These are phyloP conservation scores for Metschnikowia henanensis DNA, from an alignment of 805 yeast genomes.

Conservation along the genomic window DNA sequence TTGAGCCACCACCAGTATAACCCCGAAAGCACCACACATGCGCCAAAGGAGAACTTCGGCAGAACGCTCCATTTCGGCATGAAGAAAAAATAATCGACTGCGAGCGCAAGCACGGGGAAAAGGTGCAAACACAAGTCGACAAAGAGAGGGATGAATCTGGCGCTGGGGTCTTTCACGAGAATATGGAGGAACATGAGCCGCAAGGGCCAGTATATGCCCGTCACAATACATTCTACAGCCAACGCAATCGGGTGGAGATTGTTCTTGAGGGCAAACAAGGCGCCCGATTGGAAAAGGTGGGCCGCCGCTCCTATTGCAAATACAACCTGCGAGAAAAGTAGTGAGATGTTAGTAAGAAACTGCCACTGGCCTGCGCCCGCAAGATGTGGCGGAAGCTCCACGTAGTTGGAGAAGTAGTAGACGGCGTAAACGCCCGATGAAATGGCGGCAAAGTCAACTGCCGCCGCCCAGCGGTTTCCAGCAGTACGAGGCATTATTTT, in stretches of 20 bases:
- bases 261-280: conserved; percentile 36
- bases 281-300: conserved; percentile 26
- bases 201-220: conserved; percentile 69
- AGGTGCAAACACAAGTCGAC: conserved; percentile 62
- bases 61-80: conserved; percentile 45
- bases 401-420: conserved; percentile 14
- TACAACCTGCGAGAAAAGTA: conserved; percentile 46
- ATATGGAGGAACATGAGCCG: conserved; percentile 50
- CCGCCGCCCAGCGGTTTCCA: conserved; percentile 31
- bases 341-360: conserved; percentile 68
- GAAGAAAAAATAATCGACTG: conserved; percentile 54
- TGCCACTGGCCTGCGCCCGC: conserved; percentile 66
- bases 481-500: conserved; percentile 21
- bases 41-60: conserved; percentile 35
- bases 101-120: conserved; percentile 53
- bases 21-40: conserved; percentile 40
- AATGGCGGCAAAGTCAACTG: conserved; percentile 26
- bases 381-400: conserved; percentile 49
- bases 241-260: conserved; percentile 53
- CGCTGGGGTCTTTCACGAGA: conserved; percentile 41
- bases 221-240: conserved; percentile 60
- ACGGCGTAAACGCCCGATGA: conserved; percentile 32
- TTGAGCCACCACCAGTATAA: conserved; percentile 57
- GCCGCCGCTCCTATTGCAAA: conserved; percentile 39
- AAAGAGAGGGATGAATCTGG: conserved; percentile 42